Conservation (phyloP, 164 flowering plant species). For the Euptelea pleiosperma region DNA sequence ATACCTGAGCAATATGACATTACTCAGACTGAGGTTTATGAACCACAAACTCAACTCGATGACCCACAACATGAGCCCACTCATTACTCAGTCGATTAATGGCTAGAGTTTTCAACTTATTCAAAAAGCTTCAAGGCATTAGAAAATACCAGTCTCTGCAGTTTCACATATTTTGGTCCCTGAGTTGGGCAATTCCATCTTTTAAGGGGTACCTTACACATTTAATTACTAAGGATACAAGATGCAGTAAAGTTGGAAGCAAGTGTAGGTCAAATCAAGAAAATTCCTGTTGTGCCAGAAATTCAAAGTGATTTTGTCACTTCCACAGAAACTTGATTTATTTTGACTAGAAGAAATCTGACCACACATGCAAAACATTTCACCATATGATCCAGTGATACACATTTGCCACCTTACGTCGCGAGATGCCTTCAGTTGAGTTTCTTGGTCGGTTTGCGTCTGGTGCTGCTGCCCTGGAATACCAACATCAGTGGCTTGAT, state of each 20-base stretch:
- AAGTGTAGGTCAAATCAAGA: neutral
- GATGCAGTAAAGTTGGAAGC: neutral
- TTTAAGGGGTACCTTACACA: too few species aligned
- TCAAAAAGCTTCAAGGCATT: too few species aligned
- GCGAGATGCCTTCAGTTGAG: slow-evolving; percentile 98
- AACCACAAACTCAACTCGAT: neutral
- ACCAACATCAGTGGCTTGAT: slow-evolving; percentile 26
- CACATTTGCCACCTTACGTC: slow-evolving; percentile 95
- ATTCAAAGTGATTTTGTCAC: too few species aligned
- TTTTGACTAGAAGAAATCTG: slow-evolving; percentile 3
- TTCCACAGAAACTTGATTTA: too few species aligned
- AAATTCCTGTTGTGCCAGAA: too few species aligned
- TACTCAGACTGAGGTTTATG: neutral
- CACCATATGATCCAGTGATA: too few species aligned
- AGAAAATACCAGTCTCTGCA: neutral
- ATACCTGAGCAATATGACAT: too few species aligned
- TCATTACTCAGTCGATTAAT: neutral
- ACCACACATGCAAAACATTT: slow-evolving; percentile 6
- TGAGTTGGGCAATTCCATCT: too few species aligned
- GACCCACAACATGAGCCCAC: neutral
- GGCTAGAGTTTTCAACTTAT: too few species aligned
- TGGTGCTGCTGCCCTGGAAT: slow-evolving; percentile 34
- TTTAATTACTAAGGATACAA: too few species aligned
- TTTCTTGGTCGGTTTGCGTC: slow-evolving; percentile 59
- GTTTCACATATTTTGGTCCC: too few species aligned